phyloP scores from a whole-genome alignment of 345 rosid genomes.

The Eutrema heterophyllum region DNA sequence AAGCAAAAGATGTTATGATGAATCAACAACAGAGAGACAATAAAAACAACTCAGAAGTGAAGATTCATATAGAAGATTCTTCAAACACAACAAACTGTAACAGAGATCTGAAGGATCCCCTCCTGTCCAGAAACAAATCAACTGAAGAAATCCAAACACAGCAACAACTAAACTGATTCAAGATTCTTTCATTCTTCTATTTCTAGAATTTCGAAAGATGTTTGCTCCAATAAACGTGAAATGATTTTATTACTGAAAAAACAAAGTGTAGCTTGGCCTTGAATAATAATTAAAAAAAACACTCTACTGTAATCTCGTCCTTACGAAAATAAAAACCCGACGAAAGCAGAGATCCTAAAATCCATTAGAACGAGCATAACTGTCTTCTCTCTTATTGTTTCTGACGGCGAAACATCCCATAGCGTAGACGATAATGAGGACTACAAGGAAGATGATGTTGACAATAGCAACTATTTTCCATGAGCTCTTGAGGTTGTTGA shows the following conservation, averaged over 20 bases:
- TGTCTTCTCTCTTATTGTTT: constrained; percentile 61
- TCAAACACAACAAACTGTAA: constrained; percentile 20
- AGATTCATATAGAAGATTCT: constrained; percentile 36
- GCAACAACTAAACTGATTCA: not conserved
- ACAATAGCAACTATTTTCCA: constrained; percentile 75
- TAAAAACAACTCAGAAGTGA: constrained; percentile 25
- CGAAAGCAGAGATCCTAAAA: constrained; percentile 18
- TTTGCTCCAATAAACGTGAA: not conserved
- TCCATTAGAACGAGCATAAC: constrained; percentile 6
- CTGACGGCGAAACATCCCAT: constrained; percentile 83
- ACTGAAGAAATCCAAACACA: constrained; percentile 21
- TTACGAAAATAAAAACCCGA: not conserved
- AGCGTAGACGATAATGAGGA: constrained; percentile 63
- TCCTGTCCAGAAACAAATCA: constrained; percentile 34
- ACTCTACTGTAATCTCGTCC: not conserved
- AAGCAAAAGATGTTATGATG: constrained; percentile 42
- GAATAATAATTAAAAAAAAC: not conserved
- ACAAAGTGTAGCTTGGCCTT: not conserved
- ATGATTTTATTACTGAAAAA: constrained; percentile 1
- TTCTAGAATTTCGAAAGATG: constrained; percentile 1
- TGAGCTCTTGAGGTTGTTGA: constrained; percentile 59
- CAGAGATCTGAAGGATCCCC: constrained; percentile 43
- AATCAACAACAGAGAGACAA: constrained; percentile 18
- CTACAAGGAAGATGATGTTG: constrained; percentile 62
- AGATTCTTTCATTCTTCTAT: constrained; percentile 2